A percentile compares a stretch with the other conserved stretches of the same genome.
Evolutionary conservation across 2,329 filamentous ascomycete species (phyloP).

Genomic region (Paecilomyces fulvus): DNA sequence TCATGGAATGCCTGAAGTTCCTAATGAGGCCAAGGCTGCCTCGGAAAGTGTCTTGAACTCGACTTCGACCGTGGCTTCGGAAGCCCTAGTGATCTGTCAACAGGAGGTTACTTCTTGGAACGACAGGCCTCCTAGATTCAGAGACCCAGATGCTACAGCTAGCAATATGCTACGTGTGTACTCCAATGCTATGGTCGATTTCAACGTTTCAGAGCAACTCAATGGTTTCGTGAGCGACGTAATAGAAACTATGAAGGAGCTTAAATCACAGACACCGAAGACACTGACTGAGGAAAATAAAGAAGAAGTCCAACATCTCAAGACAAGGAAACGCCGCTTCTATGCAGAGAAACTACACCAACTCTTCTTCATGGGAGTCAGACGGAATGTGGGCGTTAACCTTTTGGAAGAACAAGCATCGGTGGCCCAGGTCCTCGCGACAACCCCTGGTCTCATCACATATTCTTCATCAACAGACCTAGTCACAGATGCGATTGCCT

Average conservation of each 20-base stretch:
- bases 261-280: slow-evolving; percentile 75
- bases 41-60: slow-evolving; percentile 7
- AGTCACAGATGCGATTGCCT: slow-evolving; percentile 51
- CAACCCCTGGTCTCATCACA: slow-evolving; percentile 34
- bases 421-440: slow-evolving; percentile 60
- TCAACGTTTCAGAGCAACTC: slow-evolving; percentile 53
- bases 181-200: slow-evolving; percentile 41
- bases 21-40: slow-evolving; percentile 18
- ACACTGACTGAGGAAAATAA: slow-evolving; percentile 83
- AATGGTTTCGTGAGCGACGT: slow-evolving; percentile 62
- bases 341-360: slow-evolving; percentile 81
- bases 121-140: slow-evolving; percentile 55
- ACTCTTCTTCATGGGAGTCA: slow-evolving; percentile 81
- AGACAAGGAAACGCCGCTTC: slow-evolving; percentile 79
- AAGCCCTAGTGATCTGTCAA: slow-evolving; percentile 25
- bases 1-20: slow-evolving; percentile 24
- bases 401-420: slow-evolving; percentile 66
- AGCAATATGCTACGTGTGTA: slow-evolving; percentile 64
- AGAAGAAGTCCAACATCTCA: slow-evolving; percentile 74
- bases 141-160: slow-evolving; percentile 60
- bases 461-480: slow-evolving; percentile 10
- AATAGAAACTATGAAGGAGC: slow-evolving; percentile 57
- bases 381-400: slow-evolving; percentile 68
- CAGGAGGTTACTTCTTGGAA: slow-evolving; percentile 24
- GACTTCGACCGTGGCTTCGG: slow-evolving; percentile 16